Percentiles rank a stretch among this genome's conserved stretches.
These are phyloP conservation scores for Casuarina glauca DNA, from an alignment of 306 rosid species.

Conservation along the genomic window DNA sequence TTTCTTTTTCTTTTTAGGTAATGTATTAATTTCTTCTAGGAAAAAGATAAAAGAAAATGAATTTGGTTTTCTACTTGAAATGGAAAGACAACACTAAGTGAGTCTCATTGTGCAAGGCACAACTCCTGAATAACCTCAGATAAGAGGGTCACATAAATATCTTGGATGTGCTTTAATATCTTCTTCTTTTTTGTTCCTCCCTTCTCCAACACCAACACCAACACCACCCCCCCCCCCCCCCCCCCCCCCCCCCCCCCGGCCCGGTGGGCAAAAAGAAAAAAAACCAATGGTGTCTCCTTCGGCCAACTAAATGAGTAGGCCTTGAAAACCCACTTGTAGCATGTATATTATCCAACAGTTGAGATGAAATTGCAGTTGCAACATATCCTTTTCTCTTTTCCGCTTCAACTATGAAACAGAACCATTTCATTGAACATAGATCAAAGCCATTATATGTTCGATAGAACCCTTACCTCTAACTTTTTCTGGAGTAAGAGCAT, in stretches of 20 bases:
- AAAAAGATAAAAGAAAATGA: not conserved
- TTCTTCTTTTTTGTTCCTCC: not conserved
- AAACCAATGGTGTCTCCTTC: no score
- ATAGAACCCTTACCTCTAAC: conserved; percentile 61
- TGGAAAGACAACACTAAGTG: not conserved
- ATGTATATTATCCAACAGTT: not conserved
- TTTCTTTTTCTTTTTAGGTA: not conserved
- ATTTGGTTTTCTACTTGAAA: not conserved
- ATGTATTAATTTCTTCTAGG: not conserved
- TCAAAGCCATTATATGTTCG: not conserved
- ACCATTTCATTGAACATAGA: not conserved
- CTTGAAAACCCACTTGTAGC: not conserved
- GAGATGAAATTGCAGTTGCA: not conserved
- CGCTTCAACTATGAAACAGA: not conserved
- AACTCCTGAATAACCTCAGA: no score
- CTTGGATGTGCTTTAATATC: not conserved
- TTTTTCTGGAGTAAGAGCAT: conserved; percentile 75
- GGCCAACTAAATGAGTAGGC: not conserved
- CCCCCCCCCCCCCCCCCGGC: no score
- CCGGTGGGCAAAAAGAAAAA: no score
- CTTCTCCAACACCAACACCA: no score
- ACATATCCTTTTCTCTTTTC: not conserved
- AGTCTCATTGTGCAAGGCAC: not conserved
- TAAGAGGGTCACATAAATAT: not conserved
- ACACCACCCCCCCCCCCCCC: no score